Evolutionary conservation across 768 basidiomycete species (phyloP).

Genomic region (Leccinum longicurvipes): DNA sequence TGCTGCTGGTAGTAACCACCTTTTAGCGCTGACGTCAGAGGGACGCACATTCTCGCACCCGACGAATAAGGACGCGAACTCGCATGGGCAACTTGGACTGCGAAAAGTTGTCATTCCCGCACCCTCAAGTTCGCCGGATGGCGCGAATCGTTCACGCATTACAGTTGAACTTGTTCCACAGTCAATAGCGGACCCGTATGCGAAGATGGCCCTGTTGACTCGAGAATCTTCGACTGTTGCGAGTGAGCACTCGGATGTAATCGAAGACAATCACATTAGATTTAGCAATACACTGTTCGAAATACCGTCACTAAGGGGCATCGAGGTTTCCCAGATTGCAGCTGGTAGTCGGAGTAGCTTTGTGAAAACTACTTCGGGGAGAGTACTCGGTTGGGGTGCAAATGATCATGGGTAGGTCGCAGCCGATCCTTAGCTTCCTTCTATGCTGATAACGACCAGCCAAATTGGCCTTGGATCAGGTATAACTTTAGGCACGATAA

Average conservation of each 20-base stretch:
- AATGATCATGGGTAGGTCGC: constrained; percentile 73
- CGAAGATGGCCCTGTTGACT: constrained; percentile 42
- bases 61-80: constrained; percentile 69
- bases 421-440: not conserved
- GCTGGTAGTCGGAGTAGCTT: constrained; percentile 75
- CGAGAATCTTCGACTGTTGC: constrained; percentile 25
- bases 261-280: constrained; percentile 44
- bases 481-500: constrained; percentile 62
- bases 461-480: constrained; percentile 78
- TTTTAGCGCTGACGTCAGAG: constrained; percentile 64
- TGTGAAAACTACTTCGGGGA: constrained; percentile 60
- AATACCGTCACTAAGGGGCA: constrained; percentile 65
- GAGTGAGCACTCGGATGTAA: constrained; percentile 24
- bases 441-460: constrained; percentile 34
- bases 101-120: constrained; percentile 54
- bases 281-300: constrained; percentile 74
- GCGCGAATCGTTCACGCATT: constrained; percentile 31
- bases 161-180: constrained; percentile 57
- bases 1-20: constrained; percentile 66
- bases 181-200: constrained; percentile 48
- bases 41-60: constrained; percentile 83
- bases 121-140: constrained; percentile 18
- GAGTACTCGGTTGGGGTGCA: constrained; percentile 86
- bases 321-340: constrained; percentile 65
- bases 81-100: constrained; percentile 80